A percentile compares a stretch with the other conserved stretches of the same genome.
These are phyloP conservation scores for Neofusicoccum sp. DNA, from an alignment of 2,329 filamentous ascomycete species.

Conservation along the genomic window DNA sequence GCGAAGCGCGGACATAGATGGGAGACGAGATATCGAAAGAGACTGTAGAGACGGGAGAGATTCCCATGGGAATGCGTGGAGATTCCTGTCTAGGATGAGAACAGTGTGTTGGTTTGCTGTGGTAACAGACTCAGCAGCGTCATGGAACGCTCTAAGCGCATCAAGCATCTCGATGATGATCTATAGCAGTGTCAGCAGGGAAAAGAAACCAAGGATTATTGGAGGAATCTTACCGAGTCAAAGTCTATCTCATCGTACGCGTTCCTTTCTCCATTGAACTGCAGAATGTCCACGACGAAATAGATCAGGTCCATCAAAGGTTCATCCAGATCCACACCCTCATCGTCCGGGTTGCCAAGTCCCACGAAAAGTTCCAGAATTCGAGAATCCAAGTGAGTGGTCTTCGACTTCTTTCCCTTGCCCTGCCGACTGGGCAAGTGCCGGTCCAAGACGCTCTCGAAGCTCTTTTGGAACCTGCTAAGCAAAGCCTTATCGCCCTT, in stretches of 20 bases:
- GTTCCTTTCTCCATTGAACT: constrained; percentile 94
- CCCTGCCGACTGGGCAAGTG: constrained; percentile 80
- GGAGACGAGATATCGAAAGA: constrained; percentile 79
- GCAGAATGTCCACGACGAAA: constrained; percentile 92
- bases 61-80: constrained; percentile 95
- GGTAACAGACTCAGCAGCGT: constrained; percentile 34
- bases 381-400: constrained; percentile 57
- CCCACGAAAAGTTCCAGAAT: constrained; percentile 88
- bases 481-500: constrained; percentile 62
- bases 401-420: constrained; percentile 50
- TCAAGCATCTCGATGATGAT: constrained; percentile 89
- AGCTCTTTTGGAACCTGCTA: constrained; percentile 71
- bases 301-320: constrained; percentile 89
- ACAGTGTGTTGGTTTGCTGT: constrained; percentile 65
- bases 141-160: constrained; percentile 76
- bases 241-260: constrained; percentile 98
- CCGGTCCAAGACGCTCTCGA: constrained; percentile 76
- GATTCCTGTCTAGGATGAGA: constrained; percentile 82
- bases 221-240: constrained; percentile 52
- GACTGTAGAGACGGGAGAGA: constrained; percentile 82
- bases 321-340: constrained; percentile 75
- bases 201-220: background rate
- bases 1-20: constrained; percentile 78
- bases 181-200: constrained; percentile 28
- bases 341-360: constrained; percentile 68